Base-by-base conservation (phyloP, 2,329 filamentous ascomycete species). In the Huntiella savannae region DNA sequence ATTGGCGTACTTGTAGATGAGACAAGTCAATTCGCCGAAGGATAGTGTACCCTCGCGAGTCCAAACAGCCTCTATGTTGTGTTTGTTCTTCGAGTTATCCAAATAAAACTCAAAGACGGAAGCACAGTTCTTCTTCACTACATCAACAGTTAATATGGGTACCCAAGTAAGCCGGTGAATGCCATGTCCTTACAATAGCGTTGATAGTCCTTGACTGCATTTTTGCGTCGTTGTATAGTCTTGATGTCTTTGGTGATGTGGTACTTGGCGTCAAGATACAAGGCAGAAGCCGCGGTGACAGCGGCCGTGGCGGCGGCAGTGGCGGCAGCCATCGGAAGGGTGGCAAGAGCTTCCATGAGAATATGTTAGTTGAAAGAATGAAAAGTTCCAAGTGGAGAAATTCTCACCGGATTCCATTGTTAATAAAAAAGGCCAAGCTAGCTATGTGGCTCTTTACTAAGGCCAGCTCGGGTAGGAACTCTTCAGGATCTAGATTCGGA, bases 61-160 rank as follows among this genome's bases (percentile, higher is more conserved):
- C 81, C 81, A 85, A 53, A 86, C 68, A 52, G 73, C 75, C 49
- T 71, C 65, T 39, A 68, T 65, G 46, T 71, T 62, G 1, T 68
- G 70, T 28, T 70, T 64, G 15, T 62, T 59, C 38, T 66, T 62
- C 11, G 68, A 75, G 5, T 69, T 61, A 10, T 68, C 62, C 55
- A 77, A 72, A 55, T 85, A 76, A 47, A 71, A 60, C 58, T 82
- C 81, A 68, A 78, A 85, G 1, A 74, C 63, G 16, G 73, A 81
- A 5, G 67, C 54, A 16, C 69, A 65, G 10, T 72, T 70, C 38
- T 69, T 62, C 45, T 51, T 49, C 33, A 43, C 53, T 49, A 34
- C 22, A 19, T n/a, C 10, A 46, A 19, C 42, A 48, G 56, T 58
- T 13, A 12, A 54, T 33, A 12, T 52, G 12, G 40, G 11, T 32